Evolutionary conservation across 1,284 basidiomycete species (phyloP).

Genomic region (Coniophora puteana): DNA sequence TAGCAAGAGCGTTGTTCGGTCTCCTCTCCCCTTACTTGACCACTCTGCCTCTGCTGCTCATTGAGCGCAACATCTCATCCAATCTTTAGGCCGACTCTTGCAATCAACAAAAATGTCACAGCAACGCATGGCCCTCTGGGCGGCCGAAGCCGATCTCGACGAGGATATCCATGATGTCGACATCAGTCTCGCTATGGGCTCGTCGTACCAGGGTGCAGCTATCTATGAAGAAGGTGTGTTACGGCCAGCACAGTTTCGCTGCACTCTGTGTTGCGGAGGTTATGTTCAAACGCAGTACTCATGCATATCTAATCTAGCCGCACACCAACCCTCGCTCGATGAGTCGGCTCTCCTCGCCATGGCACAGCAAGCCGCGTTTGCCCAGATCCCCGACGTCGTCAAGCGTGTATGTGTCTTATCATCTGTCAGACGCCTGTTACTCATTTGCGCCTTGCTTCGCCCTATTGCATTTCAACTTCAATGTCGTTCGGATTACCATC

Average conservation of each 20-base stretch:
- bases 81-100: too few relatives aligned
- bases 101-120: constrained; percentile 32
- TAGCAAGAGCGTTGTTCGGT: too few relatives aligned
- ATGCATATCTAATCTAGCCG: constrained; percentile 18
- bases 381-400: constrained; percentile 77
- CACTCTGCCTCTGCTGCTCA: too few relatives aligned
- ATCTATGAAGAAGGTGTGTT: constrained; percentile 69
- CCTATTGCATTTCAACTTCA: background rate
- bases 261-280: constrained; percentile 2
- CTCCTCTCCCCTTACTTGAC: too few relatives aligned
- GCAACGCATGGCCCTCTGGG: constrained; percentile 66
- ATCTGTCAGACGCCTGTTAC: too few relatives aligned
- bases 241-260: too few relatives aligned
- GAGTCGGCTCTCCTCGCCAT: constrained; percentile 63
- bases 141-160: constrained; percentile 67
- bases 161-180: constrained; percentile 73
- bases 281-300: background rate
- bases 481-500: background rate
- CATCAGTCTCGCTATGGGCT: constrained; percentile 59
- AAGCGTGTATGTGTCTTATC: constrained; percentile 59
- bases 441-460: constrained; percentile 2
- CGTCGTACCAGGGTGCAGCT: constrained; percentile 62
- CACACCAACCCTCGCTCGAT: constrained; percentile 58
- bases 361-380: constrained; percentile 73
- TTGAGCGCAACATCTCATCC: too few relatives aligned